phyloP scores from a whole-genome alignment of 1,139 yeast species.

The Pneumocystis canis region DNA sequence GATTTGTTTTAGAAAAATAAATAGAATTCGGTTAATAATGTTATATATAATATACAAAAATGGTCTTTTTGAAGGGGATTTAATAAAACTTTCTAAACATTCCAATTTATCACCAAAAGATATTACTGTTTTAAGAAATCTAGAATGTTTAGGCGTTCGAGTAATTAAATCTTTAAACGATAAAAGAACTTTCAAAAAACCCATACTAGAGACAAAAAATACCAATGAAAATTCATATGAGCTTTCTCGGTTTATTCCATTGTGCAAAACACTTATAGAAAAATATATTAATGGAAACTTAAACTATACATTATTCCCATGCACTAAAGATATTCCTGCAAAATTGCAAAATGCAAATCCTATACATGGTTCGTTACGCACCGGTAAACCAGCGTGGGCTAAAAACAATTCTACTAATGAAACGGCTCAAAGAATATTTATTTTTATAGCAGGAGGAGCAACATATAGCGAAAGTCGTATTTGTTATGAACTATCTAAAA shows the following conservation, averaged over 20 bases:
- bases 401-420: conserved; percentile 39
- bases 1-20: conserved; percentile 30
- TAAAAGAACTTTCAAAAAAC: conserved; percentile 10
- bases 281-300: conserved; percentile 35
- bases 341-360: conserved; percentile 21
- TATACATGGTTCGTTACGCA: conserved; percentile 5
- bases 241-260: conserved; percentile 67
- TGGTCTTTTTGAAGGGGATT: conserved; percentile 66
- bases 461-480: conserved; percentile 72
- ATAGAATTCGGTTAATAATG: conserved; percentile 63
- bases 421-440: conserved; percentile 57
- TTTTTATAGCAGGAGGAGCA: conserved; percentile 80
- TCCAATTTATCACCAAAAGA: conserved; percentile 50
- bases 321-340: conserved; percentile 58
- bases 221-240: conserved; percentile 54
- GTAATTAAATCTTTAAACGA: conserved; percentile 39
- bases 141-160: conserved; percentile 51
- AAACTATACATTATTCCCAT: conserved; percentile 53
- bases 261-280: conserved; percentile 45
- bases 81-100: conserved; percentile 53
- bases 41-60: conserved; percentile 71
- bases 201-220: conserved; percentile 19
- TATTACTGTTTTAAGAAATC: conserved; percentile 47
- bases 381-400: conserved; percentile 26
- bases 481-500: conserved; percentile 52